Conservation (phyloP, 495 filamentous ascomycete genomes). For the Neurospora sp. region DNA sequence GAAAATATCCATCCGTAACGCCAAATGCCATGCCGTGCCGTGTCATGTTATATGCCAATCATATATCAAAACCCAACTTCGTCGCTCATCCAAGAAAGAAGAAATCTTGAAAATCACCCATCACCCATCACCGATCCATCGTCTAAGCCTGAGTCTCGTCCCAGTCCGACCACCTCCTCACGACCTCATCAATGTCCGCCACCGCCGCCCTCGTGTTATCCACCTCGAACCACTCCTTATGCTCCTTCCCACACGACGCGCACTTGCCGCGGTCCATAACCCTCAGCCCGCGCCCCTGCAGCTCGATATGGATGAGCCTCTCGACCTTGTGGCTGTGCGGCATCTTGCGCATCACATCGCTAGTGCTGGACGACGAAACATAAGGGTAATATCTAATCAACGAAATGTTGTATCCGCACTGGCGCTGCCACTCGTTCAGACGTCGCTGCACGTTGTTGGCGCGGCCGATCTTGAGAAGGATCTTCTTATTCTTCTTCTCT, state of each 20-base stretch:
- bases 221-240: slow-evolving; percentile 95
- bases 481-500: slow-evolving; percentile 28
- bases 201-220: slow-evolving; percentile 63
- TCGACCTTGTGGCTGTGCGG: slow-evolving; percentile 86
- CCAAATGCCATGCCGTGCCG: not conserved
- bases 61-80: not conserved
- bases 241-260: slow-evolving; percentile 70
- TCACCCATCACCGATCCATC: not conserved
- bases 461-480: slow-evolving; percentile 88
- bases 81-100: not conserved
- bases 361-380: slow-evolving; percentile 40
- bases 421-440: slow-evolving; percentile 83
- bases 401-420: slow-evolving; percentile 80
- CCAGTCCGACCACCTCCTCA: slow-evolving; percentile 83
- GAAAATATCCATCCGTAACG: not conserved
- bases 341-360: slow-evolving; percentile 50
- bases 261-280: slow-evolving; percentile 50
- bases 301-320: slow-evolving; percentile 80
- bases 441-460: slow-evolving; percentile 84
- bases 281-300: slow-evolving; percentile 56
- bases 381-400: slow-evolving; percentile 91
- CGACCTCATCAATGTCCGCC: slow-evolving; percentile 67
- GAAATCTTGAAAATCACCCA: not conserved
- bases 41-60: not conserved
- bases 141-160: slow-evolving; percentile 30